Evolutionary conservation across 2,329 filamentous ascomycete genomes (phyloP), one percentile per base, ranked within the genome.

Genomic region (Pseudopithomyces chartarum): DNA sequence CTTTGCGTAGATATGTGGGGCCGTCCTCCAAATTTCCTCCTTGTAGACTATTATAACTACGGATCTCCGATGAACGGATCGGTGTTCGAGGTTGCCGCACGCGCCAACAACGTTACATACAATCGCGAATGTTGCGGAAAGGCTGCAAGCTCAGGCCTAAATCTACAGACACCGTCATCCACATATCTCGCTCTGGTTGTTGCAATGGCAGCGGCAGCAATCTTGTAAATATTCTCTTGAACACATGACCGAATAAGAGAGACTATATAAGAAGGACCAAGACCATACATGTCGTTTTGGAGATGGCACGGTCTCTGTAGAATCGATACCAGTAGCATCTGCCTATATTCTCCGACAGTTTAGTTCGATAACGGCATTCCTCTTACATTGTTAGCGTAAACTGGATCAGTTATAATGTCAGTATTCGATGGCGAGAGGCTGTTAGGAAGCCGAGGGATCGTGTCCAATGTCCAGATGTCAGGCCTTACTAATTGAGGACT

Each of bases 61-160:
- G 75, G 75, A 5, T 57, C 64, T 0, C 64, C 66, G 5, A 58
- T 62, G 52, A 73, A 74, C 38, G 76, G 76, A 8, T 74, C 72
- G 17, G 76, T 78, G 12, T 78, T 78, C 52, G 71, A 73, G 52
- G 76, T 76, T 22, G 76, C 76, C 3, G 76, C 76, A 0, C 61
- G 60, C 3, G 84, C 86, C 63, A 95, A 94, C 74, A 87, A 88
- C 58, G 90, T 95, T 45, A 87, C 84, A 0, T 93, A 91, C 69
- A 81, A 81, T 44, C 72, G 81, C 42, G 56, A 75, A 4, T 89
- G 87, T 69, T 89, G 87, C 64, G 87, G 86, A 2, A 68, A 40
- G 34, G 36, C 57, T 10, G 58, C 55, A 15, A 70, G 64, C 8
- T 33, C 61, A 0, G 67, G 64, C 13, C 43, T 49, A 8, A 38